Percentiles rank a stretch among this genome's conserved stretches.
These are phyloP conservation scores for Aspergillus ustus DNA, from an alignment of 2,329 filamentous ascomycete genomes.

Conservation along the genomic window DNA sequence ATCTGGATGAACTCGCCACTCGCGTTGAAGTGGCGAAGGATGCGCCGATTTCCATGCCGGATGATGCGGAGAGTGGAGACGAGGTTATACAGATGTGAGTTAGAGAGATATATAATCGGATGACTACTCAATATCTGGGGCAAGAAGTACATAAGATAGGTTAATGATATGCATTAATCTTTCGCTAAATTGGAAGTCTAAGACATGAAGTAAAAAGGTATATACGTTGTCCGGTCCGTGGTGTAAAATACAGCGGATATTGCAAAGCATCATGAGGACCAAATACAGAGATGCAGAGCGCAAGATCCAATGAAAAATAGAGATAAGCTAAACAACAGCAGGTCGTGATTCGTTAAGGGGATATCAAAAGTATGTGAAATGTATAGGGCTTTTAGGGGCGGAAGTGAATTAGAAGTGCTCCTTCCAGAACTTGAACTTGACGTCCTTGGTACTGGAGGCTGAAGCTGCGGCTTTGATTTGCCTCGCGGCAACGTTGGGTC, in stretches of 20 bases:
- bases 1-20: constrained; percentile 39
- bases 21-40: constrained; percentile 21
- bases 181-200: constrained; percentile 4
- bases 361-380: constrained; percentile 7
- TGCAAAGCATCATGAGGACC: constrained; percentile 7
- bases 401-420: constrained; percentile 67
- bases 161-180: neutral
- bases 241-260: constrained; percentile 19
- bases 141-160: neutral
- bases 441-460: constrained; percentile 72
- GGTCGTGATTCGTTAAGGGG: constrained; percentile 8
- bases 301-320: constrained; percentile 10
- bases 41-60: constrained; percentile 34
- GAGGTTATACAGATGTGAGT: constrained; percentile 20
- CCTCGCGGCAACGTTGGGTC: constrained; percentile 78
- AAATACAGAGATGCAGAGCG: constrained; percentile 17
- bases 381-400: neutral
- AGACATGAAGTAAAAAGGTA: neutral
- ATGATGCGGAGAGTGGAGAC: constrained; percentile 36
- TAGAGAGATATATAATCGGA: neutral
- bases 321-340: constrained; percentile 26
- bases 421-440: constrained; percentile 98
- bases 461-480: constrained; percentile 84
- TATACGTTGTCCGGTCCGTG: neutral
- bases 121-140: neutral